Conservation (phyloP, 148 eudicot genomes). For the Fagopyrum esculentum region DNA sequence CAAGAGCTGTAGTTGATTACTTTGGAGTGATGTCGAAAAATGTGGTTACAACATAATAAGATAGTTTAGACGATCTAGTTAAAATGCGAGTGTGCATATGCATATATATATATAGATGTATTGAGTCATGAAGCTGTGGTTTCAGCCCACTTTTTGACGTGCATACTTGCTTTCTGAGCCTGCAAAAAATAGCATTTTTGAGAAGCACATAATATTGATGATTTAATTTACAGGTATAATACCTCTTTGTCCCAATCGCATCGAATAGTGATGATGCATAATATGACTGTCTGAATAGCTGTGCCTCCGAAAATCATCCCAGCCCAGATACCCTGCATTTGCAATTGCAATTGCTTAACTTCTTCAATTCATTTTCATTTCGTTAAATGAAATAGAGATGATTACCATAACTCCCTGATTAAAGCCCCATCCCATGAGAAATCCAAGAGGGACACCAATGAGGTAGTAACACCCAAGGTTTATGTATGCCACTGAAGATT, state of each 20-base stretch:
- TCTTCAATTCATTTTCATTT: not conserved
- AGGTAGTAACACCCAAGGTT: slow-evolving; percentile 40
- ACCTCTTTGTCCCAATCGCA: slow-evolving; percentile 70
- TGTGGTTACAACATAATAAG: not conserved
- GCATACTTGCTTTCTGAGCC: slow-evolving; percentile 44
- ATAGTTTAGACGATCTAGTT: too few relatives aligned
- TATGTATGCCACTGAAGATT: slow-evolving; percentile 38
- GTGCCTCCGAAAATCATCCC: slow-evolving; percentile 73
- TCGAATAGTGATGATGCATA: slow-evolving; percentile 31
- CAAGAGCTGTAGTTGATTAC: too few relatives aligned
- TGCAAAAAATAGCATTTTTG: slow-evolving; percentile 14
- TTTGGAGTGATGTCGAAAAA: not conserved
- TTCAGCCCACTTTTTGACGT: slow-evolving; percentile 29
- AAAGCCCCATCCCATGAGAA: slow-evolving; percentile 35
- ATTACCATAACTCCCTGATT: slow-evolving; percentile 36
- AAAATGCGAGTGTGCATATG: not conserved
- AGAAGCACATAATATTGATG: too few relatives aligned
- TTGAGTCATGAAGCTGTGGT: not conserved
- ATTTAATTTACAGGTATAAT: not conserved
- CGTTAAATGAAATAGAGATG: too few relatives aligned
- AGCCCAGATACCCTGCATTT: slow-evolving; percentile 49
- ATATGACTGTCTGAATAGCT: slow-evolving; percentile 38
- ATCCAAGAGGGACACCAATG: slow-evolving; percentile 38
- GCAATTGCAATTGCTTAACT: not conserved
- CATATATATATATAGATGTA: not conserved